These are phyloP conservation scores for Calonectria multiphialidica DNA, from an alignment of 2,329 filamentous ascomycete genomes.

Conservation along the genomic window DNA sequence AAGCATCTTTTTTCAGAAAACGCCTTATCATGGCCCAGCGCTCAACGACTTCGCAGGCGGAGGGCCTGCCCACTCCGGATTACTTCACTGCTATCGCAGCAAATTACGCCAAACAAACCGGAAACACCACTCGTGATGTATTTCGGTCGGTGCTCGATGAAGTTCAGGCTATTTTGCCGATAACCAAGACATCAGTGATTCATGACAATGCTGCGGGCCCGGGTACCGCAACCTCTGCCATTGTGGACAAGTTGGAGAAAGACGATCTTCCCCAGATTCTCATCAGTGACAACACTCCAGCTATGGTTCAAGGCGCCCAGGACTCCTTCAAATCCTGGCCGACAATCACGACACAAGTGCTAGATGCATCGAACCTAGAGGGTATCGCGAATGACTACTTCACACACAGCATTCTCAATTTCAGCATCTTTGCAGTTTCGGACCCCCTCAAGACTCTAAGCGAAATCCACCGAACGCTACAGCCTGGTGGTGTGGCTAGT, in stretches of 20 bases:
- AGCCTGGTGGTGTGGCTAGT: conserved; percentile 42
- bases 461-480: conserved; percentile 46
- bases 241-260: conserved; percentile 29
- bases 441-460: conserved; percentile 37
- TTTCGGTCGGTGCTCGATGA: conserved; percentile 34
- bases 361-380: conserved; percentile 39
- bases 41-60: neutral
- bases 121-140: conserved; percentile 42
- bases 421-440: conserved; percentile 46
- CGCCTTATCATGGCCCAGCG: neutral
- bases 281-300: conserved; percentile 34
- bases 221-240: conserved; percentile 43
- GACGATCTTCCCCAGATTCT: conserved; percentile 20
- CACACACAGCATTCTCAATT: conserved; percentile 46
- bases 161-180: conserved; percentile 28
- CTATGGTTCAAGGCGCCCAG: conserved; percentile 32
- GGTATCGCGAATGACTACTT: conserved; percentile 32
- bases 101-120: conserved; percentile 44
- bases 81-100: conserved; percentile 44
- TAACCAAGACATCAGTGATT: conserved; percentile 41
- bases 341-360: conserved; percentile 13
- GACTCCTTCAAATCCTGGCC: conserved; percentile 25
- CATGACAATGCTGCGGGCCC: conserved; percentile 51
- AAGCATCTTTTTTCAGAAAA: neutral
- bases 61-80: conserved; percentile 24